These are phyloP conservation scores for Aspergillus texensis DNA, from an alignment of 2,329 filamentous ascomycete species.

Conservation along the genomic window DNA sequence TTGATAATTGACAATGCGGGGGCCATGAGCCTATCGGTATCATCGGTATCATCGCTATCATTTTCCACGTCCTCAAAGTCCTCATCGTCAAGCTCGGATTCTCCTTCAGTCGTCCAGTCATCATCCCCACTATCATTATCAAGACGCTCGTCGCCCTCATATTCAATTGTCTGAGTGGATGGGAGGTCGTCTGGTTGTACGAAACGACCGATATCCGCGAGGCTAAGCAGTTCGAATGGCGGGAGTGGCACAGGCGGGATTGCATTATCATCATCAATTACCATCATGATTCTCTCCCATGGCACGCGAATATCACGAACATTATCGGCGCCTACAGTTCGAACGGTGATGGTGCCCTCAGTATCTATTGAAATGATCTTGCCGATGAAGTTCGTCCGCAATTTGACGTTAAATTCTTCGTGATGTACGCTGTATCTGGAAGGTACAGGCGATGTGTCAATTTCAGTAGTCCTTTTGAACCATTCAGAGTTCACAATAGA, in stretches of 20 bases:
- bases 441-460: slow-evolving; percentile 21
- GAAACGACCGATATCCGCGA: not conserved
- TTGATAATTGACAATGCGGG: slow-evolving; percentile 15
- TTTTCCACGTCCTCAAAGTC: not conserved
- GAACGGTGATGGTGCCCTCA: slow-evolving; percentile 57
- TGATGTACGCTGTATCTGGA: slow-evolving; percentile 23
- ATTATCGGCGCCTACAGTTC: slow-evolving; percentile 54
- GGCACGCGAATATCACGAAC: slow-evolving; percentile 54
- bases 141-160: slow-evolving; percentile 40
- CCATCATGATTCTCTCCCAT: slow-evolving; percentile 53
- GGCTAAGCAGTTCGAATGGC: not conserved
- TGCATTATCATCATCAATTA: slow-evolving; percentile 36
- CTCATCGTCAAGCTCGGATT: slow-evolving; percentile 25
- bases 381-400: slow-evolving; percentile 54
- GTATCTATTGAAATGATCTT: slow-evolving; percentile 58
- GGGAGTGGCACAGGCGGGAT: slow-evolving; percentile 4
- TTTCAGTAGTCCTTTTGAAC: slow-evolving; percentile 22
- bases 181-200: not conserved
- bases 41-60: not conserved
- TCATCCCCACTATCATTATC: slow-evolving; percentile 48
- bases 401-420: slow-evolving; percentile 12
- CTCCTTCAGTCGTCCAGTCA: slow-evolving; percentile 44
- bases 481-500: slow-evolving; percentile 20
- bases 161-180: slow-evolving; percentile 28
- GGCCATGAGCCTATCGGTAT: not conserved